Evolutionary conservation across 2,329 filamentous ascomycete species (phyloP).

Genomic region (Aspergillus flavus): DNA sequence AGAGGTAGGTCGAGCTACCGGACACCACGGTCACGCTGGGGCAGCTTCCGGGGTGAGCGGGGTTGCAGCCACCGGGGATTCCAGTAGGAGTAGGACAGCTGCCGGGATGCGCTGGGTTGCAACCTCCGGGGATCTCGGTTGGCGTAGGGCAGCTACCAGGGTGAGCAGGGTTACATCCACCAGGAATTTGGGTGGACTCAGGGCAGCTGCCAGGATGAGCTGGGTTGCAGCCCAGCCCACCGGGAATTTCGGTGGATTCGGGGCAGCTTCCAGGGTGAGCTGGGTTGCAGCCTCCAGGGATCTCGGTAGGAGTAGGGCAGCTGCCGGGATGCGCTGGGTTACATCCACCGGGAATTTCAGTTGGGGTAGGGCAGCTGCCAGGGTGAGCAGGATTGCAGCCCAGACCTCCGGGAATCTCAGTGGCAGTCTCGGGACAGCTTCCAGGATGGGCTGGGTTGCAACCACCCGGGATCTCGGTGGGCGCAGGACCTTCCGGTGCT

Average conservation of each 20-base stretch:
- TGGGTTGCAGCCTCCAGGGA: not conserved
- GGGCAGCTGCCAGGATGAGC: not conserved
- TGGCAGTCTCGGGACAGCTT: not conserved
- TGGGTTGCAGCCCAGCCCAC: not conserved
- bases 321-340: not conserved
- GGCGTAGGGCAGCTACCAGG: not conserved
- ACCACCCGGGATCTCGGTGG: not conserved
- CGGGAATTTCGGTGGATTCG: not conserved
- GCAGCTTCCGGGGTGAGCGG: not conserved
- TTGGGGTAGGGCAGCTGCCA: not conserved
- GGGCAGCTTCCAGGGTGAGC: not conserved
- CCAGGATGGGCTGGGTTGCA: not conserved
- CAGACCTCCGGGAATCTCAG: not conserved
- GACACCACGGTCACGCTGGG: conserved; percentile 2
- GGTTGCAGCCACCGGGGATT: not conserved
- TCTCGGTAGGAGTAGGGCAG: not conserved
- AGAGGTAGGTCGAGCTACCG: conserved; percentile 1
- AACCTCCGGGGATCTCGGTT: not conserved
- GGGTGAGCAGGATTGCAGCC: not conserved
- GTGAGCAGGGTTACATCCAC: not conserved
- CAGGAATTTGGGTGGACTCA: not conserved
- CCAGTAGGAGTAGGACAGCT: not conserved
- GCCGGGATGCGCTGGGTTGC: not conserved
- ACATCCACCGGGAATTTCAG: not conserved
- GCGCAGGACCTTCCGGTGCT: not conserved